Evolutionary conservation across 768 basidiomycete genomes (phyloP).

Genomic region (Russula virescens): DNA sequence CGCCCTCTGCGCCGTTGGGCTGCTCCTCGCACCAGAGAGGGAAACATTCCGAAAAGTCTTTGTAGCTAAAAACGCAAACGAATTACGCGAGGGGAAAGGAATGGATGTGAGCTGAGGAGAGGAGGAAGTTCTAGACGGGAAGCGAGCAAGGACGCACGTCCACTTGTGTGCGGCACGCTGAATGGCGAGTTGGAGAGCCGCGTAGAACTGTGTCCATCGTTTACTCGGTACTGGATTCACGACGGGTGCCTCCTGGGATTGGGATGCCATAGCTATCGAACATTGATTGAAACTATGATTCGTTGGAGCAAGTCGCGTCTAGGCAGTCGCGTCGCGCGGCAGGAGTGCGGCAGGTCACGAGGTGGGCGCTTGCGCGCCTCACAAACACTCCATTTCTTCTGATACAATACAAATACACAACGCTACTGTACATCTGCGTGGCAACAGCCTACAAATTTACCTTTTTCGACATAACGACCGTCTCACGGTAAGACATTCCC

Average conservation of each 20-base stretch:
- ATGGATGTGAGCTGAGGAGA: not conserved
- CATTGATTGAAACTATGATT: too few relatives aligned
- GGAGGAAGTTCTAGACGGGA: not conserved
- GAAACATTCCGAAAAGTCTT: constrained; percentile 42
- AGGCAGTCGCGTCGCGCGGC: too few relatives aligned
- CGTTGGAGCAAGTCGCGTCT: too few relatives aligned
- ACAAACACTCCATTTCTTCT: too few relatives aligned
- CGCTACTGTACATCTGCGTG: too few relatives aligned
- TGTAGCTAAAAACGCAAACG: constrained; percentile 39
- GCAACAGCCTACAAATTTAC: too few relatives aligned
- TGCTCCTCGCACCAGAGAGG: constrained; percentile 36
- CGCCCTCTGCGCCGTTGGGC: constrained; percentile 31
- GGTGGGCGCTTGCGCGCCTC: too few relatives aligned
- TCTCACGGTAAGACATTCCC: not conserved
- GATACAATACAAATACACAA: too few relatives aligned
- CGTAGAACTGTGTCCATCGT: constrained; percentile 47
- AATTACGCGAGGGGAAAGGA: too few relatives aligned
- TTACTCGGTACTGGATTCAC: constrained; percentile 31
- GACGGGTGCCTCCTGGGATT: constrained; percentile 19
- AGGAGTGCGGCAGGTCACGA: too few relatives aligned
- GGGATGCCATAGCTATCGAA: constrained; percentile 31
- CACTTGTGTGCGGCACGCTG: constrained; percentile 48
- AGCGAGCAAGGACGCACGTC: constrained; percentile 39
- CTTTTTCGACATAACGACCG: too few relatives aligned
- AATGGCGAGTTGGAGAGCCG: constrained; percentile 48